Base-by-base conservation (phyloP, 257 asterid species). In the Solanum lignicaule region DNA sequence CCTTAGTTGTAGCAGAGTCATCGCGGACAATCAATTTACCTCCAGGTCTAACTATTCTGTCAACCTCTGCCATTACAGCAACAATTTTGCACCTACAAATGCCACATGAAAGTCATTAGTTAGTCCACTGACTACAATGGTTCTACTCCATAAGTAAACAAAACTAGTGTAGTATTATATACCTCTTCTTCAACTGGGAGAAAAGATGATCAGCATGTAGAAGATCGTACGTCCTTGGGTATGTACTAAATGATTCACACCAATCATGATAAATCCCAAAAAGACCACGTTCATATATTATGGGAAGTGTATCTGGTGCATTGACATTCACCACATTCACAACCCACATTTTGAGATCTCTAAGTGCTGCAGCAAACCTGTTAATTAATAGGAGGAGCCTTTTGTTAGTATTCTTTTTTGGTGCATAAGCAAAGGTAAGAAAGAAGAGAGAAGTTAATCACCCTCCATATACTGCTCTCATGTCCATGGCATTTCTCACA, bases 401-500 rank as follows among this genome's bases (percentile, higher is more conserved):
- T 85, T 71, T 85, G 35, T 85, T n/a, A 39, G 81, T 41, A 25
- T 16, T 35, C 48, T 20, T 72, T 31, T 68, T 29, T 71, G 55
- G 79, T 85, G 78, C 84, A 72, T 79, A 83, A 33, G 33, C 75
- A 41, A 52, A 87, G 36, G 35, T 41, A 87, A n/a, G n/a, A n/a
- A n/a, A n/a, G 46, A 86, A 84, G 46, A 83, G 48, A 86, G 31
- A 87, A 81, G 74, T 71, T 36, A 23, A 38, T 88, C 94, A 96
- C 99, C 99, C 99, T 69, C 98, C 99, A 86, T 95, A 95, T 35
- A 92, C 98, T 82, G 99, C 97, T 95, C 98, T 93, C 93, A 95
- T 91, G 93, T 95, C 99, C 99, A 96, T 95, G 88, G 94, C 92
- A 27, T 95, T 96, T 90, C 98, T 92, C 46, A 95, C 94, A 32